Conservation (phyloP, 1,139 yeast genomes). For the Yamadazyma taylorii region DNA sequence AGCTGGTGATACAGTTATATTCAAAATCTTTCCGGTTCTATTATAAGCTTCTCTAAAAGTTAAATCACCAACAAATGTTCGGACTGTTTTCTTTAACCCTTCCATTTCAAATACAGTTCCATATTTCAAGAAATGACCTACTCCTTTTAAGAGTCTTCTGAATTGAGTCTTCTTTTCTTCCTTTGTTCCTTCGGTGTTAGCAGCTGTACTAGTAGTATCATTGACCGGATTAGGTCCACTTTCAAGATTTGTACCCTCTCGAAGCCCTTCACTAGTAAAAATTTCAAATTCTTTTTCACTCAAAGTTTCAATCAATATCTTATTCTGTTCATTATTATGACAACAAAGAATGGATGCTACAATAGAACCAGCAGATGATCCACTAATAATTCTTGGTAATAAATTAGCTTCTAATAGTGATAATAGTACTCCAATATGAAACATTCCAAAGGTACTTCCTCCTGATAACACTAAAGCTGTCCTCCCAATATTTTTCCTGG, state of each 20-base stretch:
- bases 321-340: conserved; percentile 73
- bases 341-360: conserved; percentile 87
- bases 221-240: not conserved
- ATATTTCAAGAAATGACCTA: conserved; percentile 61
- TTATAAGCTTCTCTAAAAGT: conserved; percentile 68
- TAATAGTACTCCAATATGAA: conserved; percentile 89
- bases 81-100: conserved; percentile 72
- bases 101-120: conserved; percentile 89
- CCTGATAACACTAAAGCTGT: conserved; percentile 93
- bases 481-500: conserved; percentile 88
- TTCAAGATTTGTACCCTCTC: not conserved
- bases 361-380: conserved; percentile 95
- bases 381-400: conserved; percentile 87
- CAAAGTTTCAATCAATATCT: conserved; percentile 52
- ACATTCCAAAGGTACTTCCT: conserved; percentile 90
- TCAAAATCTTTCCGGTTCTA: conserved; percentile 57
- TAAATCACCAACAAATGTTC: conserved; percentile 79
- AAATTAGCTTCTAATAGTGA: conserved; percentile 72
- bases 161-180: conserved; percentile 42
- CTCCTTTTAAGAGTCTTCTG: conserved; percentile 32
- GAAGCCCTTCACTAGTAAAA: conserved; percentile 32
- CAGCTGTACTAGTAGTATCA: not conserved
- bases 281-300: conserved; percentile 66
- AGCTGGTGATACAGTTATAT: conserved; percentile 55
- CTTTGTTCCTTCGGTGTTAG: too few species aligned